Base-by-base conservation (phyloP, 306 rosid genomes). In the Cicer pinnatifidum region DNA sequence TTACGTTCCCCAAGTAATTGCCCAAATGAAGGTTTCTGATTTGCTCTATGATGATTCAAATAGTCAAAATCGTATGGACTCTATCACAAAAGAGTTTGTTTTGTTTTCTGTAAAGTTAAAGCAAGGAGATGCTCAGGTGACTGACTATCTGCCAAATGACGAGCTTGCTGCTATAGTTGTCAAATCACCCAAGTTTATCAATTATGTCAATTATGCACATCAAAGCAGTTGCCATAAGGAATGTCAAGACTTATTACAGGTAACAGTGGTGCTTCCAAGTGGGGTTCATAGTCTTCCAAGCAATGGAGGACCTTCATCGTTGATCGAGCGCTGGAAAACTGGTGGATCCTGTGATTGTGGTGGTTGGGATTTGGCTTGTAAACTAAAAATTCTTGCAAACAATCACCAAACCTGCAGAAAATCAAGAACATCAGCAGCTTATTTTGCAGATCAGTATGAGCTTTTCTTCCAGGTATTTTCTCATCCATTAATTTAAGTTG, bases 261-360 rank as follows among this genome's bases (percentile, higher is more conserved):
- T 89, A 53, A 90, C 96, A 15, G 99, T 86, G 73, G 83, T 95
- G 75, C 96, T 95, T 68, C 99, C 99, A 57, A 81, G 93, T 75
- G 99, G 93, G 41, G 79, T 75, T 77, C 99, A 95, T 76, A 90
- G 93, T 88, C 86, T 88, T 73, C 99, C 97, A 6, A 87, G 93
- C 75, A 86, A 88, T 47, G 97, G 97, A 43, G 99, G 99, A 78
- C 99, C 99, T 44, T 91, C 99, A 11, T 91, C 99, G 5, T 76
- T 95, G 71, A 85, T 95, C 74, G 93, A 91, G 85, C 96, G 99
- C 37, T 95, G 99, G 99, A 90, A 67, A 76, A 82, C 96, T 5
- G 97, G 99, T 48, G 99, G 99, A 73, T 76, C 88, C 28, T 95
- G 99, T 52, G 99, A 95, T 78, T 95, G 99, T 85, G 99, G 97